These are phyloP conservation scores for Clarireedia hainanense DNA, from an alignment of 2,329 filamentous ascomycete species.

Conservation along the genomic window DNA sequence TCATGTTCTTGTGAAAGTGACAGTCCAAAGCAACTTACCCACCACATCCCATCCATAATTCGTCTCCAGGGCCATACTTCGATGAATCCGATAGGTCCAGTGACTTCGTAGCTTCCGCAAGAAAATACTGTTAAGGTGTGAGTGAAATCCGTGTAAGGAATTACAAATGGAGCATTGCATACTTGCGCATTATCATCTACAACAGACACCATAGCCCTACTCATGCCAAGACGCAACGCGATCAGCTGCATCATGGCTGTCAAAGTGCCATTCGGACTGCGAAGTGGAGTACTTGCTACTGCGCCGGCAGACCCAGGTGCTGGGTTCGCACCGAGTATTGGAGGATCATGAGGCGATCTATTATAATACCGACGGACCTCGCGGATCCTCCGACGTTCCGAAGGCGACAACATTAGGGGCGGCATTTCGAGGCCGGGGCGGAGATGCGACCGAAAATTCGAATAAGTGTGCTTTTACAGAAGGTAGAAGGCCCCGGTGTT, in stretches of 20 bases:
- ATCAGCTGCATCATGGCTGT: slow-evolving; percentile 39
- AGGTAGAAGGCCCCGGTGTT: too few species aligned
- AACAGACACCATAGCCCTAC: slow-evolving; percentile 38
- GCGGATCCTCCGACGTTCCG: slow-evolving; percentile 5
- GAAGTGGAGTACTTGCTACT: slow-evolving; percentile 1
- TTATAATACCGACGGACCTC: slow-evolving; percentile 8
- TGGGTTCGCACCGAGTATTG: background rate
- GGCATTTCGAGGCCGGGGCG: background rate
- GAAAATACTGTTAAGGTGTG: slow-evolving; percentile 33
- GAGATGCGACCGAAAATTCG: too few species aligned
- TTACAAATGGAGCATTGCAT: background rate
- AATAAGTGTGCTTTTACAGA: too few species aligned
- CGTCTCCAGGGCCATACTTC: slow-evolving; percentile 8
- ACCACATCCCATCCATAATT: slow-evolving; percentile 13
- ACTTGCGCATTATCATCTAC: slow-evolving; percentile 28
- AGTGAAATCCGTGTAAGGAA: background rate
- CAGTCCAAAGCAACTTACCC: background rate
- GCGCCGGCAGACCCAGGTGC: background rate
- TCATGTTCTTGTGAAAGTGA: background rate
- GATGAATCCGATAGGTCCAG: slow-evolving; percentile 23
- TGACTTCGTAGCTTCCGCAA: slow-evolving; percentile 40
- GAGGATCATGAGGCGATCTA: slow-evolving; percentile 1
- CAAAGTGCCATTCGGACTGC: slow-evolving; percentile 33
- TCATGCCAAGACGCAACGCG: slow-evolving; percentile 36
- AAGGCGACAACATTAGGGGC: background rate